Evolutionary conservation across 495 filamentous ascomycete species (phyloP).

Genomic region (Penicillium psychrofluorescens): DNA sequence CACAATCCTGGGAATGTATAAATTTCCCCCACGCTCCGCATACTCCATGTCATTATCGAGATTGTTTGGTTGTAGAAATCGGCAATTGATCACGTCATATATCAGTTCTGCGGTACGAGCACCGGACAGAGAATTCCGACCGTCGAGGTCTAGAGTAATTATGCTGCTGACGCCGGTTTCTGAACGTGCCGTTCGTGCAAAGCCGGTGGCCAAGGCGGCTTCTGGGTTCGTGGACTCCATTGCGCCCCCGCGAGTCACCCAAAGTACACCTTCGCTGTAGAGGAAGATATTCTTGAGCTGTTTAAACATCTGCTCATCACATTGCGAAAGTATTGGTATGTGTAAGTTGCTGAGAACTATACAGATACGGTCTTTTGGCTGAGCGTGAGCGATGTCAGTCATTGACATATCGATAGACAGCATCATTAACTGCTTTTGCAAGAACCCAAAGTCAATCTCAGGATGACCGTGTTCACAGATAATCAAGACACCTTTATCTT

Average conservation of each 20-base stretch:
- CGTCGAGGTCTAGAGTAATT: constrained; percentile 21
- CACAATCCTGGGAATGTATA: constrained; percentile 19
- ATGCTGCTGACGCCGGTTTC: constrained; percentile 20
- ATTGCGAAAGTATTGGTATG: constrained; percentile 1
- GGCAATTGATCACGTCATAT: constrained; percentile 5
- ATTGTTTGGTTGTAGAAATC: constrained; percentile 3
- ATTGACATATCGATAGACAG: neutral
- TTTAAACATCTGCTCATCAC: neutral
- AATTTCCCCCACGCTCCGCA: constrained; percentile 8
- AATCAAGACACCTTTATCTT: constrained; percentile 4
- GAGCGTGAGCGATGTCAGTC: constrained; percentile 2
- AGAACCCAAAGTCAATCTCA: neutral
- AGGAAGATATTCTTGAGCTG: constrained; percentile 17
- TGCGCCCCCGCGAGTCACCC: constrained; percentile 18
- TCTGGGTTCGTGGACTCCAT: constrained; percentile 12
- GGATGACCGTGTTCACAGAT: neutral
- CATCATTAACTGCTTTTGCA: constrained; percentile 1
- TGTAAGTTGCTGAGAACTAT: constrained; percentile 14
- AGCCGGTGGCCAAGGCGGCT: constrained; percentile 14
- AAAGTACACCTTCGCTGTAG: constrained; percentile 16
- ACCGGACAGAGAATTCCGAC: neutral
- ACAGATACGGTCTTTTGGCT: constrained; percentile 13
- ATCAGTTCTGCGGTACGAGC: constrained; percentile 4
- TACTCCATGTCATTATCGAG: constrained; percentile 15
- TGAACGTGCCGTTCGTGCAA: constrained; percentile 24